Evolutionary conservation across 192 early-diverging fungal species (phyloP).

Genomic region (Gigaspora rosea): DNA sequence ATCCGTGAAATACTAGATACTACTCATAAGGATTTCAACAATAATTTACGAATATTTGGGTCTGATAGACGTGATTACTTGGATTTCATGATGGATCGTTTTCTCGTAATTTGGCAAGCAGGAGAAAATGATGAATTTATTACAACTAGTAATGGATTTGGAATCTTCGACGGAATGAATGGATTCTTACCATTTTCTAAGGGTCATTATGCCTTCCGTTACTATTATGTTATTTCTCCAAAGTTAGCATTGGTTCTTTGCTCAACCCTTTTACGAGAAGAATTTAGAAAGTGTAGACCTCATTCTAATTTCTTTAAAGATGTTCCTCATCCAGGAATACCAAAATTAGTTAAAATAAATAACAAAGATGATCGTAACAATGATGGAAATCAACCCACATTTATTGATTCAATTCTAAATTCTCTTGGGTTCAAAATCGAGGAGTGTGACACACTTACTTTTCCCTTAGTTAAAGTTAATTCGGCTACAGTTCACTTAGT

Average conservation of each 20-base stretch:
- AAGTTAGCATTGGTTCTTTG: conserved; percentile 37
- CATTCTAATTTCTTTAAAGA: too few species aligned
- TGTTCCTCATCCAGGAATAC: too few species aligned
- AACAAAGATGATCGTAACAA: background rate
- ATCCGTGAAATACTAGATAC: conserved; percentile 40
- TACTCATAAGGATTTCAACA: conserved; percentile 18
- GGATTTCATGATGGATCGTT: background rate
- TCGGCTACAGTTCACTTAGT: conserved; percentile 15
- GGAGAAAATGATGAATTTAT: conserved; percentile 43
- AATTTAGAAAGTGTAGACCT: too few species aligned
- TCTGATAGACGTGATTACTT: conserved; percentile 8
- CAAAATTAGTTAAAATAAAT: background rate
- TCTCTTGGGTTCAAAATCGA: background rate
- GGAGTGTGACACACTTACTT: conserved; percentile 13
- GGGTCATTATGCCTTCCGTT: conserved; percentile 27
- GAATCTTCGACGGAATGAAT: conserved; percentile 35
- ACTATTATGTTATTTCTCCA: conserved; percentile 43
- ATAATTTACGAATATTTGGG: background rate
- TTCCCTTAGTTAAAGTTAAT: conserved; percentile 23
- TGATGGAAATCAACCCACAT: background rate
- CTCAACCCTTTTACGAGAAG: background rate
- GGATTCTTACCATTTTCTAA: background rate
- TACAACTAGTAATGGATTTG: conserved; percentile 38
- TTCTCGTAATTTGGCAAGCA: conserved; percentile 42
- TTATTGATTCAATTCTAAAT: background rate